A percentile compares a stretch with the other conserved stretches of the same genome.
Evolutionary conservation across 371 early-diverging fungal species (phyloP).

Genomic region (Mortierella sp.): DNA sequence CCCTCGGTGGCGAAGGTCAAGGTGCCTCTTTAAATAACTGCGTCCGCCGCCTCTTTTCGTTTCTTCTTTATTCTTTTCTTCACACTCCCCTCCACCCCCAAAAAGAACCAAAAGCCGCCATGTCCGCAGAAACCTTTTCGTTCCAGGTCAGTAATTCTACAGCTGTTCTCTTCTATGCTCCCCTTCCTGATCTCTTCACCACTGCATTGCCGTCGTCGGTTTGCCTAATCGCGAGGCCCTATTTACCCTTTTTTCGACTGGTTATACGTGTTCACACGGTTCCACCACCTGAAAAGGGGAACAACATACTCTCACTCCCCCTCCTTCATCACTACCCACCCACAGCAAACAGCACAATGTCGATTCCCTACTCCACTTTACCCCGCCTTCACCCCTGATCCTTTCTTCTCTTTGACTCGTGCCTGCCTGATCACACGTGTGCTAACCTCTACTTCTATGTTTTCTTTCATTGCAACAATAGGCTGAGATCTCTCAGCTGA

Average conservation of each 20-base stretch:
- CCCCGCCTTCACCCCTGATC: neutral
- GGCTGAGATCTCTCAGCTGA: slow-evolving; percentile 94
- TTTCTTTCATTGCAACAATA: slow-evolving; percentile 61
- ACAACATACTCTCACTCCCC: neutral
- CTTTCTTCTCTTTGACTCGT: no score
- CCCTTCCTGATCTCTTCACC: neutral
- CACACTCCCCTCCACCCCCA: slow-evolving; percentile 12
- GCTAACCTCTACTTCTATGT: neutral
- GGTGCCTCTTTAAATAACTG: neutral
- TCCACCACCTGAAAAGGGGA: neutral
- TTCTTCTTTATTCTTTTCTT: slow-evolving; percentile 25
- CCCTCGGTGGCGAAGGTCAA: slow-evolving; percentile 4
- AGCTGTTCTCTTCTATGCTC: neutral
- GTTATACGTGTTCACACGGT: neutral
- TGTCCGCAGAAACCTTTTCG: slow-evolving; percentile 39
- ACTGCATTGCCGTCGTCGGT: neutral
- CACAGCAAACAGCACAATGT: neutral
- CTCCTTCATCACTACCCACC: neutral
- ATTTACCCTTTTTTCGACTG: neutral
- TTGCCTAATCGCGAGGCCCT: neutral
- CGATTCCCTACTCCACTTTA: neutral
- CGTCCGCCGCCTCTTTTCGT: neutral
- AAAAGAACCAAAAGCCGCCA: slow-evolving; percentile 15
- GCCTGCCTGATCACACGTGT: neutral
- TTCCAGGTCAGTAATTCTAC: slow-evolving; percentile 28